Conservation (phyloP, 306 rosid species). For the Coriaria nepalensis region DNA sequence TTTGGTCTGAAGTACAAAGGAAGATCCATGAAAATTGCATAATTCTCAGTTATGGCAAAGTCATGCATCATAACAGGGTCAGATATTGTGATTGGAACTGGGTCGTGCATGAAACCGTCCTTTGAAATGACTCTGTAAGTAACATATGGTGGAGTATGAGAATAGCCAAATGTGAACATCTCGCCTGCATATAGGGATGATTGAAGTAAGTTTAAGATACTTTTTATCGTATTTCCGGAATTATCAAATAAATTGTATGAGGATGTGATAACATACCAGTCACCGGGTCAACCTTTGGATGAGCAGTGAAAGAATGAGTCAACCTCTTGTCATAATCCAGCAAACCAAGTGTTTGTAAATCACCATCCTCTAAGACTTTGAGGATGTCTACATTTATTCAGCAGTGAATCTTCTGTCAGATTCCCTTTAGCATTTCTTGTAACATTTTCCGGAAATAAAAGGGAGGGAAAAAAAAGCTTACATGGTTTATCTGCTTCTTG, state of each 20-base stretch:
- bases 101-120: conserved; percentile 87
- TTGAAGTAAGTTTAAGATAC: conserved; percentile 12
- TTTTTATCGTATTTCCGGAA: conserved; percentile 9
- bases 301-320: conserved; percentile 85
- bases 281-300: conserved; percentile 92
- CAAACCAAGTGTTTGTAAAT: conserved; percentile 82
- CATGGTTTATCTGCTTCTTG: conserved; percentile 93
- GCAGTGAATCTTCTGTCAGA: too few relatives aligned
- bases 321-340: conserved; percentile 93
- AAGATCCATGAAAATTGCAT: conserved; percentile 86
- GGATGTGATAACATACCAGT: conserved; percentile 44
- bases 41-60: conserved; percentile 85
- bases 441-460: conserved; percentile 5
- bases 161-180: conserved; percentile 93
- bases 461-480: conserved; percentile 24
- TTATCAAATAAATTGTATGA: conserved; percentile 11
- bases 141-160: conserved; percentile 70
- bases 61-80: conserved; percentile 94
- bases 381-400: conserved; percentile 43
- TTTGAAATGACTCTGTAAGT: conserved; percentile 86
- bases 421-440: neutral
- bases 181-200: conserved; percentile 54
- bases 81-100: conserved; percentile 77
- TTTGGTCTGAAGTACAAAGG: conserved; percentile 74
- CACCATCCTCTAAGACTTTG: conserved; percentile 93